Percentiles rank a stretch among this genome's conserved stretches.
phyloP scores from a whole-genome alignment of 768 basidiomycete species.

The Trametes punicea region DNA sequence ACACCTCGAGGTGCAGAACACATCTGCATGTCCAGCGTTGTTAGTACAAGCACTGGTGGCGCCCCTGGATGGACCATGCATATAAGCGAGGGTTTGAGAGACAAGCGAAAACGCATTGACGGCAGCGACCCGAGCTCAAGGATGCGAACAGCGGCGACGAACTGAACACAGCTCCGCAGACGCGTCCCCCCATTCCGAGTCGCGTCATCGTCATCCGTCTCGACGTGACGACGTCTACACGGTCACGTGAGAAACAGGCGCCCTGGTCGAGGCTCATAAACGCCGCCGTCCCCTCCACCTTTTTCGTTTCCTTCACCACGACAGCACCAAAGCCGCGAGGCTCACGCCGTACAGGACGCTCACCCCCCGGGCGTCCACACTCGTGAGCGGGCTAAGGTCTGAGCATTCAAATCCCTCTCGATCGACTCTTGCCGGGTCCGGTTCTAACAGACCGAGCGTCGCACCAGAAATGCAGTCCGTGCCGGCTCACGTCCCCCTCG shows the following conservation, averaged over 20 bases:
- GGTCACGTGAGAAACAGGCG: neutral
- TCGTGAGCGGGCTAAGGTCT: conserved; percentile 84
- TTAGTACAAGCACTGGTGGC: no score
- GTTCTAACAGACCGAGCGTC: conserved; percentile 55
- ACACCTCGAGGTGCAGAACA: no score
- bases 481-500: conserved; percentile 28
- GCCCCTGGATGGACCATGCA: no score
- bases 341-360: conserved; percentile 55
- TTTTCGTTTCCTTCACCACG: conserved; percentile 15
- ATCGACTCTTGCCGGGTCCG: conserved; percentile 61
- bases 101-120: neutral
- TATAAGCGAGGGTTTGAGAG: no score
- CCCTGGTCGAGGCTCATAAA: neutral
- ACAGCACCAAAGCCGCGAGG: conserved; percentile 64
- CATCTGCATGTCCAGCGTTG: no score
- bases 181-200: neutral
- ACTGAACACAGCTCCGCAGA: neutral
- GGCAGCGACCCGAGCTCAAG: neutral
- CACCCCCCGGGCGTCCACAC: conserved; percentile 20
- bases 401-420: conserved; percentile 65
- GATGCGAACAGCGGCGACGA: neutral
- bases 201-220: neutral
- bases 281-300: conserved; percentile 1
- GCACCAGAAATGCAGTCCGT: conserved; percentile 59
- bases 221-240: neutral